Evolutionary conservation across 257 asterid species (phyloP).

Genomic region (Petunia axillaris): DNA sequence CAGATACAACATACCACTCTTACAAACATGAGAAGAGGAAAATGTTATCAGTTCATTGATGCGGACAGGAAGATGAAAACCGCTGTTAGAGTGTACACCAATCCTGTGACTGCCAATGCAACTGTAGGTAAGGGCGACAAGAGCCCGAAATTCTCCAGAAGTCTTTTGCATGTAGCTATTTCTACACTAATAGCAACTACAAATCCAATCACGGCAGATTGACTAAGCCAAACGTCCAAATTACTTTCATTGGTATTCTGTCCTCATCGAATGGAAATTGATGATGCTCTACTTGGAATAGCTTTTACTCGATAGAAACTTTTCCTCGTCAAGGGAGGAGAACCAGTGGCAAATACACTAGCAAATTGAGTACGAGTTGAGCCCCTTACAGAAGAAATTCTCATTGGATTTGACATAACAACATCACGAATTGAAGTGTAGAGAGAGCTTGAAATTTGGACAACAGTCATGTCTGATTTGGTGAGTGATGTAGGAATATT

Average conservation of each 20-base stretch:
- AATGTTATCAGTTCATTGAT: conserved; percentile 52
- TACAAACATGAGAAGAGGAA: background rate
- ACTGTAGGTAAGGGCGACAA: conserved; percentile 47
- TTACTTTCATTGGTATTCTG: conserved; percentile 68
- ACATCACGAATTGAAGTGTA: conserved; percentile 40
- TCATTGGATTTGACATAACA: conserved; percentile 29
- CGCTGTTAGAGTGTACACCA: conserved; percentile 78
- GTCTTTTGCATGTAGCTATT: conserved; percentile 84
- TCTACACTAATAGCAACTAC: conserved; percentile 76
- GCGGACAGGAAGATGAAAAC: conserved; percentile 91
- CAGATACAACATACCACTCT: background rate
- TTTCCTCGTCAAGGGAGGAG: conserved; percentile 44
- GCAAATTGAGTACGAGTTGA: conserved; percentile 31
- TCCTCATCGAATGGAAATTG: conserved; percentile 64
- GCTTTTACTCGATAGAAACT: conserved; percentile 34
- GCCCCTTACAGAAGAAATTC: conserved; percentile 23
- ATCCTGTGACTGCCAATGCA: conserved; percentile 68
- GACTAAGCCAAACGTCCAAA: conserved; percentile 85
- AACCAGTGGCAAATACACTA: conserved; percentile 41
- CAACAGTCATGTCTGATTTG: conserved; percentile 33
- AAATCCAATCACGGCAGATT: conserved; percentile 84
- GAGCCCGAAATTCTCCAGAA: conserved; percentile 57
- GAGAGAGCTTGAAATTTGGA: conserved; percentile 44
- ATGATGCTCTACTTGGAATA: conserved; percentile 34
- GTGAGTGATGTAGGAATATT: background rate